A percentile compares a stretch with the other conserved stretches of the same genome.
These are phyloP conservation scores for Cytospora schulzeri DNA, from an alignment of 2,329 filamentous ascomycete genomes.

Conservation along the genomic window DNA sequence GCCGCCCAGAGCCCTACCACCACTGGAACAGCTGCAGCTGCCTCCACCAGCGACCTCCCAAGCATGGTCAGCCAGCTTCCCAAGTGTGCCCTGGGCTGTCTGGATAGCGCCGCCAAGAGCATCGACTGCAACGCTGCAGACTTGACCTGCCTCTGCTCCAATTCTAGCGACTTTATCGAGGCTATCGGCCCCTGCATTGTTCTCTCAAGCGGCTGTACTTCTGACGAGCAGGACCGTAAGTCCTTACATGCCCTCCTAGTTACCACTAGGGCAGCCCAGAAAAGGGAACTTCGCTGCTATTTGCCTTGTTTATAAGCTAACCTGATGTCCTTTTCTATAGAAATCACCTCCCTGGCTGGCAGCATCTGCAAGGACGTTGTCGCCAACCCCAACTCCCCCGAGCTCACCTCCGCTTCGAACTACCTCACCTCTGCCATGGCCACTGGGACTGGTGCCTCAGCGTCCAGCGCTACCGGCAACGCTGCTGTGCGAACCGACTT, in stretches of 20 bases:
- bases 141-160: conserved; percentile 33
- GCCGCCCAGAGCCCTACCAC: conserved; percentile 21
- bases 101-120: conserved; percentile 26
- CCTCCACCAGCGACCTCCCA: conserved; percentile 26
- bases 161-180: conserved; percentile 22
- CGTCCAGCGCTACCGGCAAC: conserved; percentile 15
- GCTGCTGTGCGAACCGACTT: conserved; percentile 6
- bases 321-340: neutral
- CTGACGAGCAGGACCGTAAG: conserved; percentile 21
- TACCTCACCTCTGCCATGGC: conserved; percentile 17
- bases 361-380: conserved; percentile 24
- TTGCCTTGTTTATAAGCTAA: neutral
- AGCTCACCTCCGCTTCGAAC: conserved; percentile 26
- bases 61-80: conserved; percentile 33
- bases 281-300: neutral
- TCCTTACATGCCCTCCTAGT: too few species aligned
- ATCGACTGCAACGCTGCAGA: conserved; percentile 32
- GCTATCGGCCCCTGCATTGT: conserved; percentile 30
- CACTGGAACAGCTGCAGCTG: conserved; percentile 10
- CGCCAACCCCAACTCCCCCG: conserved; percentile 5
- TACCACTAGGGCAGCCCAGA: too few species aligned
- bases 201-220: conserved; percentile 15
- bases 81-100: conserved; percentile 33
- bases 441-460: conserved; percentile 8
- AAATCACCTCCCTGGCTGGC: conserved; percentile 13